phyloP scores from a whole-genome alignment of 345 rosid species.

The Combretum micranthum region DNA sequence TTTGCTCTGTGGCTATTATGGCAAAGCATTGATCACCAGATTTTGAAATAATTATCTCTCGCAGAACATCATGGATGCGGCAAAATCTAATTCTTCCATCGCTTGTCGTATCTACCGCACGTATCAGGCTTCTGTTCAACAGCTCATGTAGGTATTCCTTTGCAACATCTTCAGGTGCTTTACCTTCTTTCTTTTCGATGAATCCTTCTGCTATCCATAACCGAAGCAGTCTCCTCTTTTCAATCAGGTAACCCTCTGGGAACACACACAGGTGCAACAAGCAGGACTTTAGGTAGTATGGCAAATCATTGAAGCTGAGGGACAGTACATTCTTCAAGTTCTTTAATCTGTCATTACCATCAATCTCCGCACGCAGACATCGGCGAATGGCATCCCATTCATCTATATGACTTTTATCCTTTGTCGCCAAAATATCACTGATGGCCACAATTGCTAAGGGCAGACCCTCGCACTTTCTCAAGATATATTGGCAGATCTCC shows the following conservation, averaged over 20 bases:
- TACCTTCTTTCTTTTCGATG: conserved; percentile 29
- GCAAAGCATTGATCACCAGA: conserved; percentile 33
- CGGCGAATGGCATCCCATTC: conserved; percentile 32
- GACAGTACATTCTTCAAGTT: conserved; percentile 24
- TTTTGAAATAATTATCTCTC: conserved; percentile 26
- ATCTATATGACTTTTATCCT: conserved; percentile 16
- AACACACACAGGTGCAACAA: conserved; percentile 35
- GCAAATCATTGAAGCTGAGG: conserved; percentile 37
- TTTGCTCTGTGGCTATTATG: conserved; percentile 14
- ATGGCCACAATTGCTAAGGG: conserved; percentile 44
- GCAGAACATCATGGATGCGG: conserved; percentile 30
- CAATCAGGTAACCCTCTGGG: conserved; percentile 26
- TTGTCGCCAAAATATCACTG: conserved; percentile 32
- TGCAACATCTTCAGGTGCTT: conserved; percentile 34
- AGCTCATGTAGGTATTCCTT: conserved; percentile 37
- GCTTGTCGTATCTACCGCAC: conserved; percentile 14
- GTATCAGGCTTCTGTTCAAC: conserved; percentile 30
- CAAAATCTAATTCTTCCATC: conserved; percentile 28
- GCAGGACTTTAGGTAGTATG: conserved; percentile 33
- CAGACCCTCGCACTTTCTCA: conserved; percentile 31
- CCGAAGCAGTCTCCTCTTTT: conserved; percentile 18
- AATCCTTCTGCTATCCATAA: conserved; percentile 43
- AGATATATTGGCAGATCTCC: conserved; percentile 16
- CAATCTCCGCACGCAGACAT: conserved; percentile 25
- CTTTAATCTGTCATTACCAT: conserved; percentile 20